Evolutionary conservation across 192 early-diverging fungal species (phyloP).

Genomic region (Spinellus fusiger): DNA sequence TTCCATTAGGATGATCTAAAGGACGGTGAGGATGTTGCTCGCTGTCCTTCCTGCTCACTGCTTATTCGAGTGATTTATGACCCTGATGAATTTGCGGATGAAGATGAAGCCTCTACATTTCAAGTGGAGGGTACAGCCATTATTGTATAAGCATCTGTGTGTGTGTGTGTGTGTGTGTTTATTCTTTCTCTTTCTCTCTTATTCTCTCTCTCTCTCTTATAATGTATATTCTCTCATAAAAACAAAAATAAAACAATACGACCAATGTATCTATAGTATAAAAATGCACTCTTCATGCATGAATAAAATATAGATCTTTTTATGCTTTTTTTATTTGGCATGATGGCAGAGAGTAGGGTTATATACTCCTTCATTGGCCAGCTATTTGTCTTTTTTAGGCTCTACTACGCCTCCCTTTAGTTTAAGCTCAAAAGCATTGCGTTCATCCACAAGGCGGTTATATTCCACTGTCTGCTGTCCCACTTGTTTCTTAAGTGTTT

Average conservation of each 20-base stretch:
- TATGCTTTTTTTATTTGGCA: too few relatives aligned
- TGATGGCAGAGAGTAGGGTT: too few relatives aligned
- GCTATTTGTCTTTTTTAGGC: slow-evolving; percentile 29
- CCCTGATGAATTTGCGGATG: slow-evolving; percentile 55
- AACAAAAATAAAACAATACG: not conserved
- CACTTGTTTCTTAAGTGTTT: slow-evolving; percentile 26
- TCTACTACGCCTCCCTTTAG: slow-evolving; percentile 6
- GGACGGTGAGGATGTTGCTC: slow-evolving; percentile 82
- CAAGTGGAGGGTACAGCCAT: not conserved
- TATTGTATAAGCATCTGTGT: not conserved
- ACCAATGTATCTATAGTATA: too few relatives aligned
- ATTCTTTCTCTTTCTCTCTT: not conserved
- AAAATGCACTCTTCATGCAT: too few relatives aligned
- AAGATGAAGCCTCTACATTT: slow-evolving; percentile 35
- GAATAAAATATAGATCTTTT: too few relatives aligned
- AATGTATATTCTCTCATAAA: not conserved
- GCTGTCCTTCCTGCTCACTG: slow-evolving; percentile 90
- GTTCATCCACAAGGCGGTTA: slow-evolving; percentile 21
- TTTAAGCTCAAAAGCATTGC: slow-evolving; percentile 17
- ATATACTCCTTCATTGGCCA: too few relatives aligned
- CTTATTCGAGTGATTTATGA: slow-evolving; percentile 90
- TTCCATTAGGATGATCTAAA: slow-evolving; percentile 57
- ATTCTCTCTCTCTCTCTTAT: not conserved
- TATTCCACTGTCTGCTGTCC: slow-evolving; percentile 23
- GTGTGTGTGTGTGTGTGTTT: not conserved